phyloP scores from a whole-genome alignment of 306 rosid genomes.

The Glycine latifolia region DNA sequence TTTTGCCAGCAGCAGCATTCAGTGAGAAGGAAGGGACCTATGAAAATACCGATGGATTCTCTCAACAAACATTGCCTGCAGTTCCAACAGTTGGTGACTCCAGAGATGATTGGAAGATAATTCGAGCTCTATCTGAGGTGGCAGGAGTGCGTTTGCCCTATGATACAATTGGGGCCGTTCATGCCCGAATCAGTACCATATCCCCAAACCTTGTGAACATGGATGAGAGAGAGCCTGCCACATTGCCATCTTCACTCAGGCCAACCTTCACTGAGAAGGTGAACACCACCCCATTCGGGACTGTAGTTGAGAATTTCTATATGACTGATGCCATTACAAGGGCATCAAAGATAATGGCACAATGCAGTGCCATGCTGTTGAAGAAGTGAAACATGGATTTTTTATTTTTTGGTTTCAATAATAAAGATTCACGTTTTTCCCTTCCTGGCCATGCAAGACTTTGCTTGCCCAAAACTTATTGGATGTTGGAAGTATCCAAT shows the following conservation, averaged over 20 bases:
- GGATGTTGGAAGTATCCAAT: constrained; percentile 65
- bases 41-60: constrained; percentile 90
- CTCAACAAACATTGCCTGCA: constrained; percentile 93
- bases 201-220: constrained; percentile 84
- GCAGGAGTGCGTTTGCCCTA: constrained; percentile 77
- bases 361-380: constrained; percentile 82
- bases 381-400: constrained; percentile 71
- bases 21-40: constrained; percentile 97
- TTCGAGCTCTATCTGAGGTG: constrained; percentile 92
- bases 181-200: constrained; percentile 70
- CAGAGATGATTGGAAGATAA: constrained; percentile 96
- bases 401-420: constrained; percentile 49
- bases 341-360: constrained; percentile 99
- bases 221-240: constrained; percentile 85
- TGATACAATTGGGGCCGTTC: constrained; percentile 73
- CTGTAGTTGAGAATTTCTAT: constrained; percentile 83
- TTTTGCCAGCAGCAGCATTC: constrained; percentile 91
- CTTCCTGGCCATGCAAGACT: constrained; percentile 49
- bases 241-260: constrained; percentile 74
- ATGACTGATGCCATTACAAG: constrained; percentile 98
- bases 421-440: constrained; percentile 40
- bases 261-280: constrained; percentile 62
- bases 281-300: constrained; percentile 62
- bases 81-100: constrained; percentile 99
- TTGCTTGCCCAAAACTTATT: constrained; percentile 53